These are phyloP conservation scores for Dipteronia sinensis DNA, from an alignment of 345 rosid species.

Conservation along the genomic window DNA sequence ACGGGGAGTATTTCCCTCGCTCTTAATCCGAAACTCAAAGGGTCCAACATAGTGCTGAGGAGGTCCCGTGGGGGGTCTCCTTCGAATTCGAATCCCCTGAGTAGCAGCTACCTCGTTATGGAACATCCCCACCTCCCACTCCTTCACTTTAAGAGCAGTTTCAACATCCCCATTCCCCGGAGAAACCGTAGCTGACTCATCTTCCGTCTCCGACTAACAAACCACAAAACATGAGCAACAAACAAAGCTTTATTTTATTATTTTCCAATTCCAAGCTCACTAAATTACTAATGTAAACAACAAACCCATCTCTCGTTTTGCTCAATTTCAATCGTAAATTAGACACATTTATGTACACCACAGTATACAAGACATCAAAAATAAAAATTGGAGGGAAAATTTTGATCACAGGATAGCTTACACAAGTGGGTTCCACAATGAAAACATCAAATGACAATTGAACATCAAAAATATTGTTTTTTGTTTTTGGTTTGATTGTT, in stretches of 20 bases:
- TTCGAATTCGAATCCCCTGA: slow-evolving; percentile 82
- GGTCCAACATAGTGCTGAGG: slow-evolving; percentile 93
- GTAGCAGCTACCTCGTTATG: slow-evolving; percentile 68
- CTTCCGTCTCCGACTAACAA: slow-evolving; percentile 43
- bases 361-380: no score
- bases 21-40: slow-evolving; percentile 77
- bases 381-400: not conserved
- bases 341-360: no score
- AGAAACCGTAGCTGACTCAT: slow-evolving; percentile 34
- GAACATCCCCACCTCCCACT: slow-evolving; percentile 67
- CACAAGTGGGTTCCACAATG: not conserved
- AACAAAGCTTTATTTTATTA: not conserved
- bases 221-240: not conserved
- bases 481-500: not conserved
- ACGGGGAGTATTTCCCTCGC: slow-evolving; percentile 79
- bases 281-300: not conserved
- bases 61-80: slow-evolving; percentile 76
- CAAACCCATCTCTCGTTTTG: not conserved
- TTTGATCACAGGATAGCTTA: not conserved
- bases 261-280: slow-evolving; percentile 11
- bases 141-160: slow-evolving; percentile 63
- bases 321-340: no score
- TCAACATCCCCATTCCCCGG: slow-evolving; percentile 37
- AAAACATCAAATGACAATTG: slow-evolving; percentile 8
- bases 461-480: not conserved